phyloP scores from a whole-genome alignment of 495 filamentous ascomycete genomes.

The Filosporella fistucella region DNA sequence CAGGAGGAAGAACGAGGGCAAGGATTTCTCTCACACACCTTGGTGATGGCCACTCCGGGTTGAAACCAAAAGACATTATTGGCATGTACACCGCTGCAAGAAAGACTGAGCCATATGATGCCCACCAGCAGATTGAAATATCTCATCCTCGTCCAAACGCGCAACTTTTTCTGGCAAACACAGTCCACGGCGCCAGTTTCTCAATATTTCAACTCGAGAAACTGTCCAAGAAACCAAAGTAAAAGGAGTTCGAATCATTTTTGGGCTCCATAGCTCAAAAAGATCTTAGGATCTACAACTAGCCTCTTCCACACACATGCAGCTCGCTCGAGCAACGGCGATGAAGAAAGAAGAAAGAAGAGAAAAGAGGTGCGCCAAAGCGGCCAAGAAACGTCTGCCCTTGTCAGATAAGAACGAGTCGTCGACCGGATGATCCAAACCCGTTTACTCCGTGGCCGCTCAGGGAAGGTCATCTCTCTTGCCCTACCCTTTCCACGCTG shows the following conservation, averaged over 20 bases:
- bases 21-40: background rate
- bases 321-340: no score
- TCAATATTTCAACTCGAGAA: background rate
- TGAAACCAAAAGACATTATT: constrained; percentile 1
- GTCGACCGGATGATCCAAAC: background rate
- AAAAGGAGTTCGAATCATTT: background rate
- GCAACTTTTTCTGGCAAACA: no score
- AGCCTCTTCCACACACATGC: no score
- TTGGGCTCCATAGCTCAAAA: no score
- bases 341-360: background rate
- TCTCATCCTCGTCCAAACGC: background rate
- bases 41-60: constrained; percentile 6
- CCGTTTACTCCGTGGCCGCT: background rate
- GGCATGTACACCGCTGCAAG: background rate
- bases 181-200: no score
- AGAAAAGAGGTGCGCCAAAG: background rate
- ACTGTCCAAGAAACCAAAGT: background rate
- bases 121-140: background rate
- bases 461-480: background rate
- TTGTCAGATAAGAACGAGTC: background rate
- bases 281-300: no score
- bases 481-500: no score
- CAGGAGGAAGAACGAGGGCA: background rate
- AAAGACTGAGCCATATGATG: background rate
- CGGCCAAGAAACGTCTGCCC: background rate